Evolutionary conservation across 108 stramenopile species (phyloP).

Genomic region (Cyclotella cryptica): DNA sequence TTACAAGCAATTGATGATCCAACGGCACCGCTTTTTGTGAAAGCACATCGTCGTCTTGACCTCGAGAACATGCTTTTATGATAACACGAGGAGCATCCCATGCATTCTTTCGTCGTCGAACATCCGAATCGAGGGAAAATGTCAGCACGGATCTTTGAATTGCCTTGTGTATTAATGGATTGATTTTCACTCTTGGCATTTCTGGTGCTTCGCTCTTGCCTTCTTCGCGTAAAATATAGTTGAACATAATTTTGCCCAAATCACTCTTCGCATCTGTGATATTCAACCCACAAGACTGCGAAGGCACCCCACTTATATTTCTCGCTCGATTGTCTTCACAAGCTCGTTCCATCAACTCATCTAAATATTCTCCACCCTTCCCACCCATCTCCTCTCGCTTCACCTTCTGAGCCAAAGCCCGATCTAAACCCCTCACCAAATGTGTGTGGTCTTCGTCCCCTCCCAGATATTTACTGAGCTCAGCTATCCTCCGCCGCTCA

Average conservation of each 20-base stretch:
- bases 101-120: constrained; percentile 32
- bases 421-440: constrained; percentile 90
- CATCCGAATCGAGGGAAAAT: constrained; percentile 49
- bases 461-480: constrained; percentile 84
- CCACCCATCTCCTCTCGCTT: constrained; percentile 56
- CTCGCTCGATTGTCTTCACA: neutral
- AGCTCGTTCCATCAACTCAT: constrained; percentile 42
- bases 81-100: constrained; percentile 47
- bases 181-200: constrained; percentile 24
- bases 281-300: neutral
- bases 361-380: constrained; percentile 35
- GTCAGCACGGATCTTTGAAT: constrained; percentile 42
- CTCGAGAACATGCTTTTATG: constrained; percentile 10
- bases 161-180: constrained; percentile 39
- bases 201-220: constrained; percentile 6
- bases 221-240: constrained; percentile 31
- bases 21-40: constrained; percentile 20
- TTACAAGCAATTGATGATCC: constrained; percentile 35
- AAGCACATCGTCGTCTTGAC: neutral
- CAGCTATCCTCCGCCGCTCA: constrained; percentile 53
- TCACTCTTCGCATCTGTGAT: constrained; percentile 35
- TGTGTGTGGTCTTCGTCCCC: constrained; percentile 91
- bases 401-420: constrained; percentile 82
- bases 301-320: neutral
- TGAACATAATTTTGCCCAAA: constrained; percentile 31